phyloP scores from a whole-genome alignment of 805 yeast species.

The Blastobotrys peoriensis region DNA sequence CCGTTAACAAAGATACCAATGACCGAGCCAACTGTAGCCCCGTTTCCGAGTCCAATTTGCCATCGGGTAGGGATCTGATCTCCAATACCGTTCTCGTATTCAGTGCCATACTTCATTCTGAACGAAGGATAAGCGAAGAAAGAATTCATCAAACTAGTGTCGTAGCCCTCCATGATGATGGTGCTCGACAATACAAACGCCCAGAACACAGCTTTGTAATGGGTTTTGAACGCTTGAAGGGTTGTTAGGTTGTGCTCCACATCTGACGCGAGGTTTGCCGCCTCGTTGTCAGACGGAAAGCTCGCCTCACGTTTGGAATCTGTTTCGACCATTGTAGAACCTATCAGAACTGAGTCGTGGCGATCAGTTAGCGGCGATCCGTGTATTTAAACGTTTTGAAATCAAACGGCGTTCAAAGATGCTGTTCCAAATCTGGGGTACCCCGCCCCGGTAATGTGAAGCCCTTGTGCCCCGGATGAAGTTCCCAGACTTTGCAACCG shows the following conservation, averaged over 20 bases:
- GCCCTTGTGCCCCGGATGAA: too few species aligned
- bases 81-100: slow-evolving; percentile 1
- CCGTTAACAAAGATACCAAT: slow-evolving; percentile 44
- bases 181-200: slow-evolving; percentile 35
- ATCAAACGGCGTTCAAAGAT: too few species aligned
- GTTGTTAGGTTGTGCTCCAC: slow-evolving; percentile 25
- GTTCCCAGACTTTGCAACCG: too few species aligned
- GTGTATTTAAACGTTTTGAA: too few species aligned
- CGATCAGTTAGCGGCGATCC: too few species aligned
- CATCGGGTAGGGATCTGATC: slow-evolving; percentile 18
- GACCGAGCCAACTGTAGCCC: slow-evolving; percentile 35
- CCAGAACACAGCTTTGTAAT: slow-evolving; percentile 42
- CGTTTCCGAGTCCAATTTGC: slow-evolving; percentile 21
- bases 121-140: slow-evolving; percentile 44
- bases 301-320: too few species aligned
- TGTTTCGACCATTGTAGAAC: too few species aligned
- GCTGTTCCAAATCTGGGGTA: too few species aligned
- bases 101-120: slow-evolving; percentile 34
- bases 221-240: background rate
- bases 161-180: slow-evolving; percentile 48
- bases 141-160: slow-evolving; percentile 35
- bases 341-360: too few species aligned
- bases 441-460: too few species aligned
- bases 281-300: too few species aligned
- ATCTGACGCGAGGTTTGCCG: slow-evolving; percentile 10